Conservation (phyloP, 305 asterid species). For the Solanum hybrid region DNA sequence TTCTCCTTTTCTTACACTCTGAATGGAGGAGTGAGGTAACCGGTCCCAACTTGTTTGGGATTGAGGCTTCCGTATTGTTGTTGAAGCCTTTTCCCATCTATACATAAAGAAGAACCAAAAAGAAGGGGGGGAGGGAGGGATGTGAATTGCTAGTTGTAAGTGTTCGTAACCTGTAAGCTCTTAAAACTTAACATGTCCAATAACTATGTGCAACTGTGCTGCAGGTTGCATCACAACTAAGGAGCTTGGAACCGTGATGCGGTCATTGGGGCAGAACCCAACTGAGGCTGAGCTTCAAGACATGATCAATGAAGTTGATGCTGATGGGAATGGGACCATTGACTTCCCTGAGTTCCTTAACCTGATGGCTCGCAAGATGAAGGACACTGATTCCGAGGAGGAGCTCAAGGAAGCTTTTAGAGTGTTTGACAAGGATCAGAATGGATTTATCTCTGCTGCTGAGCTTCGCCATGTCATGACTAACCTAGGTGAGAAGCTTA, state of each 20-base stretch:
- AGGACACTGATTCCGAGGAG: conserved; percentile 87
- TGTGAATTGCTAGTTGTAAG: not conserved
- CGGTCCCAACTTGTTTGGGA: not conserved
- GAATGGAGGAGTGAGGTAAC: not conserved
- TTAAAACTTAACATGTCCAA: not conserved
- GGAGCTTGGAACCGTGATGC: conserved; percentile 89
- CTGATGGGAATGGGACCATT: conserved; percentile 85
- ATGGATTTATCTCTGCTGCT: conserved; percentile 80
- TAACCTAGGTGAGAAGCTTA: conserved; percentile 79
- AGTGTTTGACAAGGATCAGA: conserved; percentile 79
- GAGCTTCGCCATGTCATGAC: conserved; percentile 91
- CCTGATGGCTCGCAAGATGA: conserved; percentile 88
- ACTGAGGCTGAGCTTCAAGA: conserved; percentile 84
- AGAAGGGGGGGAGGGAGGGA: no score
- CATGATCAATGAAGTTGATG: conserved; percentile 86
- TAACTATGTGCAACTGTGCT: not conserved
- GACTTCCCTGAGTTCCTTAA: conserved; percentile 92
- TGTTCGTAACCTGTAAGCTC: not conserved
- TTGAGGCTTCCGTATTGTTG: not conserved
- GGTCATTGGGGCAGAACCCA: conserved; percentile 80
- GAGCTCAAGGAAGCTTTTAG: conserved; percentile 88
- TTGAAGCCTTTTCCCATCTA: not conserved
- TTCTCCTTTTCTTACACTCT: not conserved
- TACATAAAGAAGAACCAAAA: not conserved
- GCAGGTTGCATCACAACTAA: conserved; percentile 82